These are phyloP conservation scores for Boletus rex-veris DNA, from an alignment of 768 basidiomycete genomes.

Conservation along the genomic window DNA sequence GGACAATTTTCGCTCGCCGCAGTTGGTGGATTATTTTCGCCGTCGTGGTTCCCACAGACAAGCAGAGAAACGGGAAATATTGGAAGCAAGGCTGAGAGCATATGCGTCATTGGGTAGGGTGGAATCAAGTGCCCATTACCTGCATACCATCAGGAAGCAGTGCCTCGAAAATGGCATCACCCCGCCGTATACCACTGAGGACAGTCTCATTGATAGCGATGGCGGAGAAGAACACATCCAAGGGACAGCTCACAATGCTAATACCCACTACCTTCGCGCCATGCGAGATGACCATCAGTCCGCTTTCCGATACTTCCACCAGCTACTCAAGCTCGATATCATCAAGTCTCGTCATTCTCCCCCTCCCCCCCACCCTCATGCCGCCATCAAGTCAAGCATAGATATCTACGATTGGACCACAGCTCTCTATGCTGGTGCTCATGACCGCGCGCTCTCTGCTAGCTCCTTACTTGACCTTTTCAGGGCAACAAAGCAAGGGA, in stretches of 20 bases:
- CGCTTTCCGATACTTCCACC: conserved; percentile 46
- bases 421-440: too few relatives aligned
- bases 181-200: conserved; percentile 22
- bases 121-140: conserved; percentile 39
- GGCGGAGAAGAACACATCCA: neutral
- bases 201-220: neutral
- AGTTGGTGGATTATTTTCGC: conserved; percentile 47
- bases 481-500: too few relatives aligned
- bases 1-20: conserved; percentile 49
- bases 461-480: too few relatives aligned
- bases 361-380: too few relatives aligned
- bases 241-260: conserved; percentile 35
- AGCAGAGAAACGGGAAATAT: neutral
- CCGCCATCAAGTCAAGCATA: too few relatives aligned
- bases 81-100: conserved; percentile 23
- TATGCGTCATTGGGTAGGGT: conserved; percentile 28
- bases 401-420: too few relatives aligned
- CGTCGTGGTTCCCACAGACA: neutral
- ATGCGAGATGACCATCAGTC: conserved; percentile 39
- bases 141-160: conserved; percentile 35
- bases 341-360: conserved; percentile 6
- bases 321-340: conserved; percentile 33
- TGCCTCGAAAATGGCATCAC: conserved; percentile 16
- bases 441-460: too few relatives aligned
- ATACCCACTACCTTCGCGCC: conserved; percentile 42